phyloP scores from a whole-genome alignment of 2,329 filamentous ascomycete species.

The Stagonosporopsis vannaccii region DNA sequence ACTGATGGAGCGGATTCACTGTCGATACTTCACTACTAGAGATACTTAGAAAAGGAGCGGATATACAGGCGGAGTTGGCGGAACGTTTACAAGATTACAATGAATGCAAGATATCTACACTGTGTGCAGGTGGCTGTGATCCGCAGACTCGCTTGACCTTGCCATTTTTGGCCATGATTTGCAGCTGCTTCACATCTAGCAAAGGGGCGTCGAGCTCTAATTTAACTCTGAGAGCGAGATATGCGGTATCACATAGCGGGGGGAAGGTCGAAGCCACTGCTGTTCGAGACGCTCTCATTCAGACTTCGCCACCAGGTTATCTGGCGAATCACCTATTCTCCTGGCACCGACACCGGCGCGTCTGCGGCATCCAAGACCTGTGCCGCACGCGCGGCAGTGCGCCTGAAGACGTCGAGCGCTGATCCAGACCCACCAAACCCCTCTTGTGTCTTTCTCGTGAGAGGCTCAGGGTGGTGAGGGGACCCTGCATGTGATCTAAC shows the following conservation, averaged over 20 bases:
- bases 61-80: background rate
- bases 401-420: background rate
- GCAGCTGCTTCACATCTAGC: background rate
- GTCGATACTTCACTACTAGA: background rate
- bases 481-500: slow-evolving; percentile 9
- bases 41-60: background rate
- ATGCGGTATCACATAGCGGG: background rate
- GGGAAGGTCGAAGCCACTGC: background rate
- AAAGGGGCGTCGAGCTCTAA: background rate
- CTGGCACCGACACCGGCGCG: background rate
- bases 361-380: background rate
- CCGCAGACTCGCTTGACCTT: background rate
- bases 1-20: background rate
- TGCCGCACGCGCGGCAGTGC: background rate
- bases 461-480: background rate
- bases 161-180: background rate
- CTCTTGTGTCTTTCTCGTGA: slow-evolving; percentile 1
- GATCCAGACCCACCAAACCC: slow-evolving; percentile 1
- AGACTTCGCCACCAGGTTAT: no score
- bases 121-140: background rate
- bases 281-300: background rate
- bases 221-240: background rate
- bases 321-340: background rate
- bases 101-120: background rate
- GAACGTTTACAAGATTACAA: background rate